Conservation (phyloP, 495 filamentous ascomycete genomes). For the Tuber umbilicatum region DNA sequence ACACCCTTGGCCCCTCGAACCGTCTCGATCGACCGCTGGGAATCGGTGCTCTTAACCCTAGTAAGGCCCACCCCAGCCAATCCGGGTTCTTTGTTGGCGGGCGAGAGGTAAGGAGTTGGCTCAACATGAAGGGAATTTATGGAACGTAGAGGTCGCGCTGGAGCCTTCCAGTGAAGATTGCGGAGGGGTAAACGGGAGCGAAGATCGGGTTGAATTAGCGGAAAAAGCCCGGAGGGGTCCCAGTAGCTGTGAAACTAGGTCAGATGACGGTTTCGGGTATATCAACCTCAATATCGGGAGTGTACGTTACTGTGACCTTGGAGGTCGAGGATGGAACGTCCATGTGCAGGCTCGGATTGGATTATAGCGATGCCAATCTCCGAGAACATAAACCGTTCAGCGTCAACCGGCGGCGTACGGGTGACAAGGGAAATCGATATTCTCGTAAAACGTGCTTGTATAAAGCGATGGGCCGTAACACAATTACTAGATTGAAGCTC, state of each 20-base stretch:
- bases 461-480: not conserved
- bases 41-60: slow-evolving; percentile 46
- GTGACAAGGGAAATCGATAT: not conserved
- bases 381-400: not conserved
- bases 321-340: slow-evolving; percentile 60
- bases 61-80: slow-evolving; percentile 37
- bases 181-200: slow-evolving; percentile 75
- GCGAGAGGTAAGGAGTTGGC: slow-evolving; percentile 56
- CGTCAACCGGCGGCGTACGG: not conserved
- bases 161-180: slow-evolving; percentile 94
- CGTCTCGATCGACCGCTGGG: slow-evolving; percentile 36
- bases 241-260: slow-evolving; percentile 53
- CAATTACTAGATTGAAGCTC: not conserved
- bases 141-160: slow-evolving; percentile 78
- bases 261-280: slow-evolving; percentile 26
- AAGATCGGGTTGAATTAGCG: slow-evolving; percentile 68
- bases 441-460: not conserved
- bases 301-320: slow-evolving; percentile 60
- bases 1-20: slow-evolving; percentile 24
- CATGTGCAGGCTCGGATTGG: slow-evolving; percentile 43
- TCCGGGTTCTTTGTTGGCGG: slow-evolving; percentile 43
- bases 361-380: not conserved
- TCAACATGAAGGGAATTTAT: slow-evolving; percentile 89
- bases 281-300: slow-evolving; percentile 12
- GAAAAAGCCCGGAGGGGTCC: slow-evolving; percentile 81